phyloP scores from a whole-genome alignment of 495 filamentous ascomycete species.

The Xylaria castorea region DNA sequence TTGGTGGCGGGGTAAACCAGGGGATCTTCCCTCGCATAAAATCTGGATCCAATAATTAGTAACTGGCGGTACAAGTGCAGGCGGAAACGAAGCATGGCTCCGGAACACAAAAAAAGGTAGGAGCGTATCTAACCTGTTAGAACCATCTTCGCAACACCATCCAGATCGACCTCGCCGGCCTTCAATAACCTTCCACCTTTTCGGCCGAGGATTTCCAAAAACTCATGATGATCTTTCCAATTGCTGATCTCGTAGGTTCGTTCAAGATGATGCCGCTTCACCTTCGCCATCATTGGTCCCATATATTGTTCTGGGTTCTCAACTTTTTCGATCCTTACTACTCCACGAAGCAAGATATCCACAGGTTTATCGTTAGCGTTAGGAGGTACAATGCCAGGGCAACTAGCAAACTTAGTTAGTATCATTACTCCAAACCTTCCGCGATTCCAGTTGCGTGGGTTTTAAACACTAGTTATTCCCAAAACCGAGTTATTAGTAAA shows the following conservation, averaged over 20 bases:
- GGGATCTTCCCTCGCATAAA: slow-evolving; percentile 94
- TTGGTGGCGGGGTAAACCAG: slow-evolving; percentile 88
- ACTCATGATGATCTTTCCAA: slow-evolving; percentile 75
- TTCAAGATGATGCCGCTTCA: slow-evolving; percentile 87
- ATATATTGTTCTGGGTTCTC: slow-evolving; percentile 96
- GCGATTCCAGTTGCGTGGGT: background rate
- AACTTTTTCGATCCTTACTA: slow-evolving; percentile 93
- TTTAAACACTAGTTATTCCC: background rate
- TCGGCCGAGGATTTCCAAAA: slow-evolving; percentile 84
- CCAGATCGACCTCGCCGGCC: slow-evolving; percentile 90
- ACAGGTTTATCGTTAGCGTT: slow-evolving; percentile 78
- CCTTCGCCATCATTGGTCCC: slow-evolving; percentile 76
- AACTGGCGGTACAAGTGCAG: slow-evolving; percentile 43
- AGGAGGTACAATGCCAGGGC: slow-evolving; percentile 93
- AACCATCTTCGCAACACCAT: slow-evolving; percentile 93
- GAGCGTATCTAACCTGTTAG: slow-evolving; percentile 58
- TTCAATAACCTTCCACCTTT: slow-evolving; percentile 86
- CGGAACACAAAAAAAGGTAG: background rate
- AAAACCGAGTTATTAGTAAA: background rate
- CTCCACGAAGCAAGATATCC: slow-evolving; percentile 91
- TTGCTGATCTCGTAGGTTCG: slow-evolving; percentile 87
- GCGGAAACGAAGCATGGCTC: background rate
- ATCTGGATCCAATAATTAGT: slow-evolving; percentile 52
- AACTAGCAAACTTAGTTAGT: slow-evolving; percentile 43
- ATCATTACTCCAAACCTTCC: background rate